Evolutionary conservation across 2,329 filamentous ascomycete genomes (phyloP), one percentile per base, ranked within the genome.

Genomic region (Coniochaeta sp.): DNA sequence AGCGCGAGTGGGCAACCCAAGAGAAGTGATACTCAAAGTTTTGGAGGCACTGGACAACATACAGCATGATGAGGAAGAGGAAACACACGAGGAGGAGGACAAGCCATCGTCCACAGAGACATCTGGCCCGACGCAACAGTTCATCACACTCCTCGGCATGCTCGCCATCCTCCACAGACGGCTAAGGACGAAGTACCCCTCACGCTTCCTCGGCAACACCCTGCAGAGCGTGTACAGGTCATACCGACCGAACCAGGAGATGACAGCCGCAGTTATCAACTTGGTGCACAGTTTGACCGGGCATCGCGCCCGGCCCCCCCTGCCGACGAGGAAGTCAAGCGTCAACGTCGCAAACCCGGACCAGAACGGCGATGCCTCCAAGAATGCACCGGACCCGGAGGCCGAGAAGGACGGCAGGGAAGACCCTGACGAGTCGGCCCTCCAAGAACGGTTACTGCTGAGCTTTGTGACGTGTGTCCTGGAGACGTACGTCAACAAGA

Each of bases 1-100:
- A 58, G 90, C 90, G 34, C 83, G 87, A 26, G 79, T 91, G 43
- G 90, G 90, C 58, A 95, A 93, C 69, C 90, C 90, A 1, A 80
- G 90, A 58, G 90, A 95, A 72, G 89, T 92, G 54, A 88, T 93
- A 62, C 78, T 95, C 66, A 93, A 93, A 70, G 85, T 91, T 33
- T 87, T 90, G 28, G 89, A 93, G 71, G 83, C 85, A 16, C 77
- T 95, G 62, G 84, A 89, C 58, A 67, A 82, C 17, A 76, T 89
- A 6, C 74, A 81, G 6, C 80, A 83, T 55, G 71, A 74, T 6
- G 71, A 73, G 50, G 69, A 71, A 40, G 75, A 78, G n/a, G 69
- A 73, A 73, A 1, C 68, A 64, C 12, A 64, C 60, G 47, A 9
- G 24, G 68, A 70, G 16, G 69, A 73, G 1, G 60, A 61, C n/a